phyloP scores from a whole-genome alignment of 2,329 filamentous ascomycete species.

The Macroventuria anomochaeta region DNA sequence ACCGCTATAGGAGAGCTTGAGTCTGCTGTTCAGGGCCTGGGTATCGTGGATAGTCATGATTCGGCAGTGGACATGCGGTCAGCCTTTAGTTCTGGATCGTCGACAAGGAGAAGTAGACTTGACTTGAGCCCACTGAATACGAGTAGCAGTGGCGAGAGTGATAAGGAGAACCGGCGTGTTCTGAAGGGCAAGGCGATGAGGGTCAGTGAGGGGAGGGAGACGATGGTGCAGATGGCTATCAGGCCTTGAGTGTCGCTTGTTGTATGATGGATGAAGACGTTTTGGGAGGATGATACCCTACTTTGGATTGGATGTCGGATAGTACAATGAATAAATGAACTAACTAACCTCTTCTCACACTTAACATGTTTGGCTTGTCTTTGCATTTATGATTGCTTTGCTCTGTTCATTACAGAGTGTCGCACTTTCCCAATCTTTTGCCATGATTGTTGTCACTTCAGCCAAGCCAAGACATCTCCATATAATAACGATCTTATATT shows the following conservation, averaged over 20 bases:
- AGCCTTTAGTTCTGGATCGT: slow-evolving; percentile 6
- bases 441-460: no score
- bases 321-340: neutral
- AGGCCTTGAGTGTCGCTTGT: slow-evolving; percentile 18
- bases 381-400: neutral
- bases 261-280: neutral
- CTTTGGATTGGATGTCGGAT: slow-evolving; percentile 5
- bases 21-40: slow-evolving; percentile 38
- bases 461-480: no score
- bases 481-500: no score
- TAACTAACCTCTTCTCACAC: neutral
- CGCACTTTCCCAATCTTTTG: no score
- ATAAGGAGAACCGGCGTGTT: slow-evolving; percentile 38
- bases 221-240: slow-evolving; percentile 33
- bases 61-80: slow-evolving; percentile 32
- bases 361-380: neutral
- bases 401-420: no score
- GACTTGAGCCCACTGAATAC: slow-evolving; percentile 10
- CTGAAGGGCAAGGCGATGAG: slow-evolving; percentile 33
- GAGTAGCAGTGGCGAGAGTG: slow-evolving; percentile 27
- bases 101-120: slow-evolving; percentile 3
- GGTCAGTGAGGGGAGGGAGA: slow-evolving; percentile 30
- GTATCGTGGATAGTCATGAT: slow-evolving; percentile 36
- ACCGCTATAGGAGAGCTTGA: slow-evolving; percentile 33
- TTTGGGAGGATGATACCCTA: slow-evolving; percentile 17